These are phyloP conservation scores for Ceriops tagal DNA, from an alignment of 345 rosid species.

Conservation along the genomic window DNA sequence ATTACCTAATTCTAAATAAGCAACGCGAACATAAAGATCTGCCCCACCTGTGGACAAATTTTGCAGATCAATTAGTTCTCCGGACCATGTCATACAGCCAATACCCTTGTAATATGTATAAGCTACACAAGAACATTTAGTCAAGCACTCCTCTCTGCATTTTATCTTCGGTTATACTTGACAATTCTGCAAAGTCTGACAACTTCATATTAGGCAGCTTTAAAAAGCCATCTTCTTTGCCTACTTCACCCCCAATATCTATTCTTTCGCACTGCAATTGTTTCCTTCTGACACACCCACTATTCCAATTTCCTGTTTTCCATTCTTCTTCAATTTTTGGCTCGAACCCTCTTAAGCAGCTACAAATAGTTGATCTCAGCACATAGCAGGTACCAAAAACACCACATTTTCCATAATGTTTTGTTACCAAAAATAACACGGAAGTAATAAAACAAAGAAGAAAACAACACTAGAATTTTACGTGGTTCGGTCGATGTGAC, in stretches of 20 bases:
- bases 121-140: conserved; percentile 33
- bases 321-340: conserved; percentile 43
- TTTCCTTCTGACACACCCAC: conserved; percentile 46
- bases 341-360: conserved; percentile 48
- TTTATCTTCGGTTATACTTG: neutral
- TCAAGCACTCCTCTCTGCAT: conserved; percentile 23
- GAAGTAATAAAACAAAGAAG: too few relatives aligned
- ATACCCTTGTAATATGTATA: conserved; percentile 19
- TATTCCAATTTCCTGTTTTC: conserved; percentile 36
- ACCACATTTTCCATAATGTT: conserved; percentile 50
- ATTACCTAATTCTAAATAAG: conserved; percentile 22
- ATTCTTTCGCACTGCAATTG: conserved; percentile 28
- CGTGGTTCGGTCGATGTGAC: too few relatives aligned
- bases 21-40: conserved; percentile 16
- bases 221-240: conserved; percentile 39
- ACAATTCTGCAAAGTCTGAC: conserved; percentile 36
- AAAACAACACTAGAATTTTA: too few relatives aligned
- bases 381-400: conserved; percentile 35
- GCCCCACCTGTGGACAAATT: conserved; percentile 13
- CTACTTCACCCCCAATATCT: conserved; percentile 16
- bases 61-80: conserved; percentile 10
- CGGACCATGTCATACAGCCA: conserved; percentile 25
- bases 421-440: too few relatives aligned
- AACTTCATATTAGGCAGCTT: conserved; percentile 36
- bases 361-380: conserved; percentile 35